Percentiles rank a stretch among this genome's conserved stretches.
phyloP scores from a whole-genome alignment of 169 alveolate genomes.

The Cyclospora cayetanensis region DNA sequence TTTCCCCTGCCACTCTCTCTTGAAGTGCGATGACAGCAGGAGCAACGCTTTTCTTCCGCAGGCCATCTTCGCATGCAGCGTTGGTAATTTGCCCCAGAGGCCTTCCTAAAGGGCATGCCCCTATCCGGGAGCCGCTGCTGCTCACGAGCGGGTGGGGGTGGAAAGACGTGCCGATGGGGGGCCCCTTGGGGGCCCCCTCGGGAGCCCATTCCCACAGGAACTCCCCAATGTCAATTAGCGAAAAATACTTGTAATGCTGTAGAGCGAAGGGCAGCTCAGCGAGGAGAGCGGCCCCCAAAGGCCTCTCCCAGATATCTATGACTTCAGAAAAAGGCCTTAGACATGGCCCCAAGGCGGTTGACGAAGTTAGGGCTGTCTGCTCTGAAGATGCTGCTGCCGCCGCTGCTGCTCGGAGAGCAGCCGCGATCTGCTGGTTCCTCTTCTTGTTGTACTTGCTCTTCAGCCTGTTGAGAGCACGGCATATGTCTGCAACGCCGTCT shows the following conservation, averaged over 20 bases:
- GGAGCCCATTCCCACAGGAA: constrained; percentile 27
- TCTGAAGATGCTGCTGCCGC: constrained; percentile 21
- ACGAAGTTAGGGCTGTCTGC: not conserved
- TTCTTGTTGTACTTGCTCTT: not conserved
- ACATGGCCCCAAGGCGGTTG: not conserved
- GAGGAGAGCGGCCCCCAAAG: not conserved
- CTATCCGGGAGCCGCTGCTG: not conserved
- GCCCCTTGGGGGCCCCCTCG: constrained; percentile 20
- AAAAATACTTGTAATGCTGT: not conserved
- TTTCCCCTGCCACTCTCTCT: constrained; percentile 29
- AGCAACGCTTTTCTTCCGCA: not conserved
- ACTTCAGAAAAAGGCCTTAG: not conserved
- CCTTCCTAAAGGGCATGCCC: not conserved
- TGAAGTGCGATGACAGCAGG: constrained; percentile 19
- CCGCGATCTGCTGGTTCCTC: not conserved
- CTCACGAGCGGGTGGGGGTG: constrained; percentile 11
- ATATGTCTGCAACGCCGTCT: not conserved
- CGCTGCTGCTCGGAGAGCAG: not conserved
- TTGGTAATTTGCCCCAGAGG: not conserved
- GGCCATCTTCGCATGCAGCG: not conserved
- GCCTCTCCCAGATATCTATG: not conserved
- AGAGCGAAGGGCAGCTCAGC: not conserved
- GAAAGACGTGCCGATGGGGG: not conserved
- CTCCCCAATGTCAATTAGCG: not conserved
- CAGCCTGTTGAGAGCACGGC: not conserved